Percentiles rank a stretch among this genome's conserved stretches.
phyloP scores from a whole-genome alignment of 1,284 basidiomycete genomes.

The Fereydounia khargensis region DNA sequence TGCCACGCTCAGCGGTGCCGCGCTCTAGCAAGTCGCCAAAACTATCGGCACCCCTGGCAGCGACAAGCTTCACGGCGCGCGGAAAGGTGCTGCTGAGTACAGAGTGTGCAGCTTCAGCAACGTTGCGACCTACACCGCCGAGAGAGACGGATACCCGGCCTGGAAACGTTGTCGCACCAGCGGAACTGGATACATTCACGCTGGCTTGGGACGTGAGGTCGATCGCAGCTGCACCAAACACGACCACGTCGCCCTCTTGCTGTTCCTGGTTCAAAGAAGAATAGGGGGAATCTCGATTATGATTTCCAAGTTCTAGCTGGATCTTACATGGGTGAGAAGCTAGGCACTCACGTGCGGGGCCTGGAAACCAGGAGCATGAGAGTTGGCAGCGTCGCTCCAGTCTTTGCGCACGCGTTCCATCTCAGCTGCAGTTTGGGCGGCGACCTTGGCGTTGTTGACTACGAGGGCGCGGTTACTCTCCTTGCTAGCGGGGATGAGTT shows the following conservation, averaged over 20 bases:
- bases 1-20: conserved; percentile 66
- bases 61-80: conserved; percentile 54
- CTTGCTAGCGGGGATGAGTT: conserved; percentile 70
- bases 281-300: neutral
- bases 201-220: conserved; percentile 45
- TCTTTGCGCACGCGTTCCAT: conserved; percentile 65
- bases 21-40: conserved; percentile 62
- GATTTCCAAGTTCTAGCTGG: no score
- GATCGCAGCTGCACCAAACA: conserved; percentile 50
- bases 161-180: conserved; percentile 68
- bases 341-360: no score
- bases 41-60: conserved; percentile 57
- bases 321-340: no score
- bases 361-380: no score
- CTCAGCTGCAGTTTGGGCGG: conserved; percentile 77
- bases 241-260: conserved; percentile 15
- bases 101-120: conserved; percentile 81
- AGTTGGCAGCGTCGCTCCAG: neutral
- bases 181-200: no score
- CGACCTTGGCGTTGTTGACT: conserved; percentile 84
- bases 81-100: conserved; percentile 57
- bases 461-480: conserved; percentile 78
- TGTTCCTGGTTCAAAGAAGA: neutral
- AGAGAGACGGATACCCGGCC: conserved; percentile 72
- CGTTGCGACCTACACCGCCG: conserved; percentile 90